Evolutionary conservation across 2,329 filamentous ascomycete genomes (phyloP).

Genomic region (Colletotrichum costaricense): DNA sequence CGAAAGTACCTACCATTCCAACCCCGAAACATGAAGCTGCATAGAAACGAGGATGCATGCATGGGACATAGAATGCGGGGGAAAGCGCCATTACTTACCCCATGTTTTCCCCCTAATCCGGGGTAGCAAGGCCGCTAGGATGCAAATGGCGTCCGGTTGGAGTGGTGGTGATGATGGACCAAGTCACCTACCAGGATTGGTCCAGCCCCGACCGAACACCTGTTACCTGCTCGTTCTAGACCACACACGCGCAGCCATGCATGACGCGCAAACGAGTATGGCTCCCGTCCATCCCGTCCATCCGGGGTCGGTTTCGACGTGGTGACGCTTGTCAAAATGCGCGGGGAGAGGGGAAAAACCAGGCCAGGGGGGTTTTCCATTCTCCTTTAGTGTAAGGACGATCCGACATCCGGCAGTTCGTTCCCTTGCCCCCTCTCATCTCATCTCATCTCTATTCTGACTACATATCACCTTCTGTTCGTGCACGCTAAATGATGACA

Average conservation of each 20-base stretch:
- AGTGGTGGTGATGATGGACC: not conserved
- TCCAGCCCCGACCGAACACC: too few species aligned
- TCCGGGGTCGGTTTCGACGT: not conserved
- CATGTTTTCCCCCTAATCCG: not conserved
- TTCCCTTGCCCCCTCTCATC: not conserved
- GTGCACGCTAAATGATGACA: not conserved
- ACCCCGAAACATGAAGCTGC: not conserved
- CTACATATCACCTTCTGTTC: not conserved
- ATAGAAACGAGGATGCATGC: not conserved
- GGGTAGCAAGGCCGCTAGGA: not conserved
- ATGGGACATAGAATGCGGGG: not conserved
- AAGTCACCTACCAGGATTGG: not conserved
- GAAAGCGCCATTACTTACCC: not conserved
- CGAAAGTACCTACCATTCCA: not conserved
- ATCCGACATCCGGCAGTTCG: not conserved
- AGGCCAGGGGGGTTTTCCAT: not conserved
- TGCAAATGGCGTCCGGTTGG: not conserved
- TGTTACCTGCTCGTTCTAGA: not conserved
- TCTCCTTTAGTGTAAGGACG: not conserved
- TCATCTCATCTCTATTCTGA: slow-evolving; percentile 28
- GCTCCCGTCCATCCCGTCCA: not conserved
- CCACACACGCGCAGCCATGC: not conserved
- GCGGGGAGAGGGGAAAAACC: slow-evolving; percentile 17
- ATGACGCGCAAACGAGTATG: not conserved
- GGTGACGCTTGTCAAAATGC: slow-evolving; percentile 29